A percentile compares a stretch with the other conserved stretches of the same genome.
Conservation (phyloP, 2,329 filamentous ascomycete species). For the Paracamarosporium sp. region DNA sequence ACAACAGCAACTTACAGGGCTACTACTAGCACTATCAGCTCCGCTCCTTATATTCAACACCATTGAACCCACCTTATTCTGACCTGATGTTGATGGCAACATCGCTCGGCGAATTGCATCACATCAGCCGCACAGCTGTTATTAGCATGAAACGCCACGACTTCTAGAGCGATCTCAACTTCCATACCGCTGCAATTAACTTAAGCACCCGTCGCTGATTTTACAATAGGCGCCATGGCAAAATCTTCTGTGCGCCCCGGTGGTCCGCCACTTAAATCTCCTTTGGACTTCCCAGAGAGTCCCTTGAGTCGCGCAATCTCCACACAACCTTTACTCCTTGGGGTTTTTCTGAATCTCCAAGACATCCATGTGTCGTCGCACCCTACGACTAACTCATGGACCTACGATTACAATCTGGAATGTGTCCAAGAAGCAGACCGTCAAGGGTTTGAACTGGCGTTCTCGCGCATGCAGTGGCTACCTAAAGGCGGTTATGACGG, state of each 20-base stretch:
- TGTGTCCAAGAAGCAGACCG: constrained; percentile 1
- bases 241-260: not conserved
- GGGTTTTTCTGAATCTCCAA: not conserved
- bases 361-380: not conserved
- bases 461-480: not conserved
- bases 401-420: not conserved
- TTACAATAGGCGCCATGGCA: not conserved
- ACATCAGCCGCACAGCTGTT: not conserved
- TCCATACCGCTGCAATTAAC: not conserved
- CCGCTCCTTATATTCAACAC: not conserved
- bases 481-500: not conserved
- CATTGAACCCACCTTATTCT: not conserved
- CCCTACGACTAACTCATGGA: not conserved
- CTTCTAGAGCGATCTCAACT: not conserved
- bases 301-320: not conserved
- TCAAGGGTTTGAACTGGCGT: not conserved
- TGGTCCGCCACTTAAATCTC: not conserved
- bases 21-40: not conserved
- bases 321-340: not conserved
- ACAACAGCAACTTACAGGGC: not conserved
- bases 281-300: not conserved
- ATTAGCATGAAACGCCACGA: not conserved
- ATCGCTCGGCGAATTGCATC: not conserved
- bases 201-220: not conserved
- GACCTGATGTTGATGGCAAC: not conserved